These are phyloP conservation scores for Penicilliopsis zonata DNA, from an alignment of 495 filamentous ascomycete species.

Conservation along the genomic window DNA sequence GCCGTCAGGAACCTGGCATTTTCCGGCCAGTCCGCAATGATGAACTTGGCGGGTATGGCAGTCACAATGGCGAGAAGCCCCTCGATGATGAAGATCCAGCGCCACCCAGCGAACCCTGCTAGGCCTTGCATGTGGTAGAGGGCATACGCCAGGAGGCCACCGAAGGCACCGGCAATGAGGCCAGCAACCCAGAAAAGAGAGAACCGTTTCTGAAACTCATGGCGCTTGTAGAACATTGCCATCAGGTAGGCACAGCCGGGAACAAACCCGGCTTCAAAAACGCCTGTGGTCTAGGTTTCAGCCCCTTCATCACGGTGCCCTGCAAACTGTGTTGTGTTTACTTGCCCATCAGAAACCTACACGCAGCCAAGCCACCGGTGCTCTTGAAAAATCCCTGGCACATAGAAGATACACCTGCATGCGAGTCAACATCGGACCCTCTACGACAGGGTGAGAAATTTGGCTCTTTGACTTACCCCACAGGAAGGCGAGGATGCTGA, in stretches of 20 bases:
- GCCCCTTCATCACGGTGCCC: too few species aligned
- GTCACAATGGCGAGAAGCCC: conserved; percentile 38
- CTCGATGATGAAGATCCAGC: conserved; percentile 46
- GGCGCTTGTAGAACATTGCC: conserved; percentile 39
- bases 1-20: conserved; percentile 27
- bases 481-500: conserved; percentile 32
- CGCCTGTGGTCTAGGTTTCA: too few species aligned
- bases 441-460: conserved; percentile 17
- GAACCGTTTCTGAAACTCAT: conserved; percentile 39
- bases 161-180: conserved; percentile 45
- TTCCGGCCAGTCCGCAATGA: conserved; percentile 35
- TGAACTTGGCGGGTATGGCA: conserved; percentile 27
- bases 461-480: conserved; percentile 24
- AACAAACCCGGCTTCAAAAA: conserved; percentile 41
- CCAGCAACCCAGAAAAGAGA: conserved; percentile 40
- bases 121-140: conserved; percentile 37
- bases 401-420: conserved; percentile 21
- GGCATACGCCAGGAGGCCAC: conserved; percentile 43
- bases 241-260: conserved; percentile 42
- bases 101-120: conserved; percentile 32
- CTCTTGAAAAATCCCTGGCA: conserved; percentile 30
- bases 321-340: too few species aligned
- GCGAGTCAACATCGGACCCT: conserved; percentile 8
- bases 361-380: conserved; percentile 32
- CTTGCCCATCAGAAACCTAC: conserved; percentile 38